A percentile compares a stretch with the other conserved stretches of the same genome.
These are phyloP conservation scores for Taphrina flavorubra DNA, from an alignment of 1,139 yeast species.

Conservation along the genomic window DNA sequence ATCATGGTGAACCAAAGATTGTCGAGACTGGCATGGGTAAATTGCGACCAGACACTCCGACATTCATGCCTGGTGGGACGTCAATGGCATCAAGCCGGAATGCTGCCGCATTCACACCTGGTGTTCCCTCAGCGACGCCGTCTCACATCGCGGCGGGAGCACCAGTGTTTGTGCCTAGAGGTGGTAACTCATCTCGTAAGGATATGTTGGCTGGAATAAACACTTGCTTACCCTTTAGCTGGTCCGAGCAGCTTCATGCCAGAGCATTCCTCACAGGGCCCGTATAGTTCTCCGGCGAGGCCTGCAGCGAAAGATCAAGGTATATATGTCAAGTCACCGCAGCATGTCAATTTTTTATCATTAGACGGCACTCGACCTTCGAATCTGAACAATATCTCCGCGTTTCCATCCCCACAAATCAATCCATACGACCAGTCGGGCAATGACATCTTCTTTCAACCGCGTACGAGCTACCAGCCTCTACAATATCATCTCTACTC, in stretches of 20 bases:
- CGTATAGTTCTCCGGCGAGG: conserved; percentile 14
- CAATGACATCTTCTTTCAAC: conserved; percentile 44
- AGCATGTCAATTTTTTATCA: conserved; percentile 10
- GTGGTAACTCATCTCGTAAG: conserved; percentile 18
- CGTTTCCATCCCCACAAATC: conserved; percentile 38
- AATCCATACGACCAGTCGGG: conserved; percentile 20
- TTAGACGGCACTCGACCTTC: conserved; percentile 11
- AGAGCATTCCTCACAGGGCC: conserved; percentile 9
- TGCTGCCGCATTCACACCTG: conserved; percentile 16
- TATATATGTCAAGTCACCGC: conserved; percentile 10
- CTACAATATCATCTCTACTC: conserved; percentile 88
- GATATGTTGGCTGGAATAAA: background rate
- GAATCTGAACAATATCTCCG: conserved; percentile 26
- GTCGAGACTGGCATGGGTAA: conserved; percentile 11
- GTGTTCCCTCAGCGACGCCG: background rate
- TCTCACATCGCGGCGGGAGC: conserved; percentile 36
- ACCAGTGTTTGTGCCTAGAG: conserved; percentile 44
- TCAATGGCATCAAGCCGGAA: conserved; percentile 8
- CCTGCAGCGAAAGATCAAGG: background rate
- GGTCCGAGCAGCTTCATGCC: conserved; percentile 1
- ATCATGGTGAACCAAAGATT: conserved; percentile 57
- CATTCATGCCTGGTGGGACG: conserved; percentile 60
- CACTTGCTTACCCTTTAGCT: background rate
- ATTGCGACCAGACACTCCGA: conserved; percentile 59
- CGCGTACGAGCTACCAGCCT: conserved; percentile 54